Conservation (phyloP, 306 rosid species). For the Acacia crassicarpa region DNA sequence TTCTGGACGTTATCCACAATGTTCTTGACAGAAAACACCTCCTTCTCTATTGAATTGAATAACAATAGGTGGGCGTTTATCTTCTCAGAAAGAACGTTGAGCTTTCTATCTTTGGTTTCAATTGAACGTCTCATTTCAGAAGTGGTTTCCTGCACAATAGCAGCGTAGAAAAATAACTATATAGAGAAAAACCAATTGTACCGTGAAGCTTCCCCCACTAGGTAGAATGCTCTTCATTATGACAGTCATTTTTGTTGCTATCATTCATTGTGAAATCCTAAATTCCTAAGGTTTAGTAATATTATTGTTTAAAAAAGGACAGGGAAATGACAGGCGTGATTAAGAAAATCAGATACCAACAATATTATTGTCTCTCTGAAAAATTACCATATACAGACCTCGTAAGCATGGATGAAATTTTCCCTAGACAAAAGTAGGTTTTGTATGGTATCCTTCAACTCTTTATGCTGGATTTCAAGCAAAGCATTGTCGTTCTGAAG, state of each 20-base stretch:
- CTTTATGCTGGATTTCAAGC: slow-evolving; percentile 72
- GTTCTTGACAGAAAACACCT: slow-evolving; percentile 59
- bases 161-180: not conserved
- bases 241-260: not conserved
- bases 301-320: too few species aligned
- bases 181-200: not conserved
- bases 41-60: slow-evolving; percentile 79
- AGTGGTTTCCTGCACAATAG: slow-evolving; percentile 57
- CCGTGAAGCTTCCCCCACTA: not conserved
- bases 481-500: slow-evolving; percentile 61
- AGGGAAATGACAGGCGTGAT: not conserved
- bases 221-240: not conserved
- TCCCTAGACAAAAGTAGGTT: slow-evolving; percentile 62
- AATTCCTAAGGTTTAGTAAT: not conserved
- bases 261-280: not conserved
- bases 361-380: not conserved
- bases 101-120: slow-evolving; percentile 59
- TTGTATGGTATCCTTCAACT: slow-evolving; percentile 61
- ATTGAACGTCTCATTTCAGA: slow-evolving; percentile 58
- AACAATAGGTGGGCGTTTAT: slow-evolving; percentile 57
- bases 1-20: slow-evolving; percentile 56
- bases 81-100: slow-evolving; percentile 66
- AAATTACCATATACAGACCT: slow-evolving; percentile 43
- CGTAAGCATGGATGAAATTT: slow-evolving; percentile 56
- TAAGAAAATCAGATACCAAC: not conserved